Conservation (phyloP, 2,329 filamentous ascomycete genomes). For the Fusarium sacchari region DNA sequence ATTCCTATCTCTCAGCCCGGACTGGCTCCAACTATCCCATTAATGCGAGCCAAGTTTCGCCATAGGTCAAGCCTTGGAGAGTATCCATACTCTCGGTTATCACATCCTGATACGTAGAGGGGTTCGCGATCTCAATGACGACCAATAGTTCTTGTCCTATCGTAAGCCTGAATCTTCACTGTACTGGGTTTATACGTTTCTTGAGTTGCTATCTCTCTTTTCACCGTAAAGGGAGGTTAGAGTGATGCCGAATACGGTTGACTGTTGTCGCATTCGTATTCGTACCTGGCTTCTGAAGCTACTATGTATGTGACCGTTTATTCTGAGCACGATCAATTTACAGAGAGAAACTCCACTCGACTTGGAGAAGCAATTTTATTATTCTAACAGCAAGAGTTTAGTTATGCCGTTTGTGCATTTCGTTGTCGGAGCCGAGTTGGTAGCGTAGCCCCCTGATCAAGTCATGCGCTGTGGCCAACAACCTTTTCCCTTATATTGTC, state of each 20-base stretch:
- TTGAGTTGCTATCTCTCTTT: background rate
- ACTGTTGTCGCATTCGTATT: slow-evolving; percentile 26
- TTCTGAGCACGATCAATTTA: background rate
- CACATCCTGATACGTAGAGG: slow-evolving; percentile 2
- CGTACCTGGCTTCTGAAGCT: background rate
- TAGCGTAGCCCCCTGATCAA: background rate
- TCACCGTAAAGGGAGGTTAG: background rate
- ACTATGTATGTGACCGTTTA: background rate
- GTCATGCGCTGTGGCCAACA: background rate
- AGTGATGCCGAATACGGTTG: slow-evolving; percentile 9
- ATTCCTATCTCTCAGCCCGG: background rate
- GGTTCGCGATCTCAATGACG: background rate
- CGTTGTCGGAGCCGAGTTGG: background rate
- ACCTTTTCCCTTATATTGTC: background rate
- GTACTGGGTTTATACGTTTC: background rate
- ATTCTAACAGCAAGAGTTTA: background rate
- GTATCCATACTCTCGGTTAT: background rate
- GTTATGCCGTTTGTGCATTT: background rate
- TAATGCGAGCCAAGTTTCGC: background rate
- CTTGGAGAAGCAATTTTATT: background rate
- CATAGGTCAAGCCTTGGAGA: background rate
- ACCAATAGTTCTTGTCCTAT: background rate
- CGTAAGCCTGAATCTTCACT: background rate
- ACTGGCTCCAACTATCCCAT: too few species aligned
- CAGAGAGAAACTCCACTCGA: accelerated